phyloP scores from a whole-genome alignment of 306 rosid genomes.

The Quercus parvula region DNA sequence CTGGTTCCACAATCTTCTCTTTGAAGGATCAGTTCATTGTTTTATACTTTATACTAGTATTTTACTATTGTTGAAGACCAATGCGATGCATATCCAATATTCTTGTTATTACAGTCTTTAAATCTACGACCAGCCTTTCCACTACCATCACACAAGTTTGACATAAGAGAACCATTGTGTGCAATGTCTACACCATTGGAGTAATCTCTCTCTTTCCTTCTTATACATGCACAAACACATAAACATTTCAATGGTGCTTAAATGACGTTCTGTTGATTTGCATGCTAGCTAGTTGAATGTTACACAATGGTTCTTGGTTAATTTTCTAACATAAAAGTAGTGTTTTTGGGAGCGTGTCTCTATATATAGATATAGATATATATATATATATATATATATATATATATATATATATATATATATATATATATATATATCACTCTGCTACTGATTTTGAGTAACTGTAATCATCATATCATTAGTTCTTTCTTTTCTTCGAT shows the following conservation, averaged over 20 bases:
- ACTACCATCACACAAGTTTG: background rate
- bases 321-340: background rate
- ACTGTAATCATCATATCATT: too few relatives aligned
- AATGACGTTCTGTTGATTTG: background rate
- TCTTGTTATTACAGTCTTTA: background rate
- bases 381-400: too few relatives aligned
- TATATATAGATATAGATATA: too few relatives aligned
- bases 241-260: background rate
- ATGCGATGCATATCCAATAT: background rate
- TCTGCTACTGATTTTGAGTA: too few relatives aligned
- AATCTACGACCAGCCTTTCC: background rate
- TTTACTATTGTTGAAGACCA: too few relatives aligned
- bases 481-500: background rate
- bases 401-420: too few relatives aligned
- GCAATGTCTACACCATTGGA: slow-evolving; percentile 74
- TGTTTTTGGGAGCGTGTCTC: background rate
- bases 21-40: background rate
- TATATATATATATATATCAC: too few relatives aligned
- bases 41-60: too few relatives aligned
- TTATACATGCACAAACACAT: background rate
- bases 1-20: background rate
- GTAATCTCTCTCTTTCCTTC: slow-evolving; percentile 26
- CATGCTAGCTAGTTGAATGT: too few relatives aligned
- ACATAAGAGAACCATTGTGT: background rate
- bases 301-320: background rate